These are phyloP conservation scores for Colletotrichum truncatum DNA, from an alignment of 2,329 filamentous ascomycete species.

Conservation along the genomic window DNA sequence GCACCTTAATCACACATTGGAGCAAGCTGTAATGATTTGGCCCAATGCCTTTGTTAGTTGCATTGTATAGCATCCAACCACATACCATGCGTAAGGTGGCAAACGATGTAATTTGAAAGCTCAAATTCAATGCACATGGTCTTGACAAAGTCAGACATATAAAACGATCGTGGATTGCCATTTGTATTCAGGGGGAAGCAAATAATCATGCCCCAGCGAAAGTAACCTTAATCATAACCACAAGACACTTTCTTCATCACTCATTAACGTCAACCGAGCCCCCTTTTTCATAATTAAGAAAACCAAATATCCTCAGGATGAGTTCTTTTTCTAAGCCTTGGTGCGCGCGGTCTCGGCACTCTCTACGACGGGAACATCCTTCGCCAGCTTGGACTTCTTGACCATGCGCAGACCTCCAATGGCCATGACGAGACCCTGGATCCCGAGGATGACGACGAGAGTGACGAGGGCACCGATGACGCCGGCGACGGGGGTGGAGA, in stretches of 20 bases:
- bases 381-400: constrained; percentile 53
- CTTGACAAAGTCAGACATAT: no score
- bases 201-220: no score
- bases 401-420: constrained; percentile 55
- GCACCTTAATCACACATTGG: no score
- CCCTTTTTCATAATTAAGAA: not conserved
- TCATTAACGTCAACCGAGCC: not conserved
- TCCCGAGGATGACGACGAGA: constrained; percentile 56
- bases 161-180: no score
- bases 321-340: not conserved
- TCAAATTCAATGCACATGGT: no score
- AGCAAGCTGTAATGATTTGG: no score
- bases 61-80: no score
- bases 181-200: no score
- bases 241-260: not conserved
- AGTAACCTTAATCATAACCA: not conserved
- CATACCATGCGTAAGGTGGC: no score
- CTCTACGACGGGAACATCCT: not conserved
- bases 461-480: constrained; percentile 81
- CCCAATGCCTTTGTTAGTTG: no score
- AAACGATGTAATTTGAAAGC: no score
- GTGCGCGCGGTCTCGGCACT: not conserved
- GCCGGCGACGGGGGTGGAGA: constrained; percentile 79
- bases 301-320: no score
- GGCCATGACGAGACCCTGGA: constrained; percentile 53